Conservation (phyloP, 1,284 basidiomycete species). For the Porogramme epimiltina region DNA sequence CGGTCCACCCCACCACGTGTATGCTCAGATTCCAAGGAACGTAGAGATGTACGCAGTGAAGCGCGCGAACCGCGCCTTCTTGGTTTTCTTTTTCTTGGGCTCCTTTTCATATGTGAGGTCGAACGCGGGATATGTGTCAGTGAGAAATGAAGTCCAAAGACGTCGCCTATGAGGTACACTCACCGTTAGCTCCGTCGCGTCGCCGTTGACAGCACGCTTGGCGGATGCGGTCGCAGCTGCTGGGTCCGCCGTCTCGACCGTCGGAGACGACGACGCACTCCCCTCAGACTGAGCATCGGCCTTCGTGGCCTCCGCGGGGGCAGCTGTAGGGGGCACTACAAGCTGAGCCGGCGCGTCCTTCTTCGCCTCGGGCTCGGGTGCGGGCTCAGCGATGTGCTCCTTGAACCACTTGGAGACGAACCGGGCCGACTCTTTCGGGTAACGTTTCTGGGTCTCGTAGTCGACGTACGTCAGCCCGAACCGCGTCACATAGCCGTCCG, state of each 20-base stretch:
- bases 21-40: constrained; percentile 32
- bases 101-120: background rate
- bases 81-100: constrained; percentile 27
- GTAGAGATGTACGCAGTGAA: constrained; percentile 32
- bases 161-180: background rate
- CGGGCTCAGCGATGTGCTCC: constrained; percentile 26
- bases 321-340: constrained; percentile 1
- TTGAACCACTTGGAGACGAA: constrained; percentile 47
- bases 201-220: constrained; percentile 16
- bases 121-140: background rate
- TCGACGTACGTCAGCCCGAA: constrained; percentile 71
- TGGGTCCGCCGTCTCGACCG: constrained; percentile 12
- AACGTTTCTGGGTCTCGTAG: constrained; percentile 70
- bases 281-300: background rate
- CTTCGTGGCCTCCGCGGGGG: background rate
- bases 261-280: constrained; percentile 14
- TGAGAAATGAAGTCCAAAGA: background rate
- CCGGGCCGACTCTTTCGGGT: constrained; percentile 67
- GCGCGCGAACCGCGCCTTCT: constrained; percentile 31
- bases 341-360: constrained; percentile 3
- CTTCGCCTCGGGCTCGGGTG: background rate
- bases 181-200: constrained; percentile 11
- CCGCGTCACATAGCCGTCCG: constrained; percentile 63
- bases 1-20: background rate
- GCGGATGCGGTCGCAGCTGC: constrained; percentile 1